Base-by-base conservation (phyloP, 768 basidiomycete species). In the Kwoniella sp. region DNA sequence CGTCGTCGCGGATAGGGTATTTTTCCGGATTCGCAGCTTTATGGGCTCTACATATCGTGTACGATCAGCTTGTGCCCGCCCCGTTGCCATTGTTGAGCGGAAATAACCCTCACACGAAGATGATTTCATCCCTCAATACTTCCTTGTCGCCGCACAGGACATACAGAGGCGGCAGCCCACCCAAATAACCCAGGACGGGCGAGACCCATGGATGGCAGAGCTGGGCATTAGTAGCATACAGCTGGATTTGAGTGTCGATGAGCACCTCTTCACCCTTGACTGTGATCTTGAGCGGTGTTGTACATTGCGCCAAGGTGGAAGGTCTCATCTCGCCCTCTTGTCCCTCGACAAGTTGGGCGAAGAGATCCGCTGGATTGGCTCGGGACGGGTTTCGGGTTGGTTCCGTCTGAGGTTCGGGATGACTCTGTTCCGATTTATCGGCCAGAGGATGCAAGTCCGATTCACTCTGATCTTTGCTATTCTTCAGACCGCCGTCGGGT, bases 131-230 rank as follows among this genome's bases (percentile, higher is more conserved):
- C 59, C 93, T 84, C 48, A 97, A 81, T 0, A 95, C 92, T 82
- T 98, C 95, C 72, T 89, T 90, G 61, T 96, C 90, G 45, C 95
- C 88, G 0, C 88, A 90, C 68, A 93, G 87, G 69, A 99, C 82
- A 26, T 92, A 81, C 52, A 98, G 75, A 13, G 96, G 96, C 1
- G 92, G 92, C 0, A 99, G 81, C 1, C 94, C 94, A 4, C 95
- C 96, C 12, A 99, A 85, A 80, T 92, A 93, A 0, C 82, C 81
- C 86, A 87, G 17, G 85, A 85, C 22, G 84, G 95, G 63, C 85
- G 92, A 70, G 85, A 96, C 92, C 87, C 73, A 73, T 30, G 77
- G 77, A 70, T 63, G 60, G 51, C 66, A 41, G 13, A 81, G 86
- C 58, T 82, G 89, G 85, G 84, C 88, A 75, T 96, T 97, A 60